These are phyloP conservation scores for Metschnikowia corniflorae DNA, from an alignment of 805 yeast genomes.

Conservation along the genomic window DNA sequence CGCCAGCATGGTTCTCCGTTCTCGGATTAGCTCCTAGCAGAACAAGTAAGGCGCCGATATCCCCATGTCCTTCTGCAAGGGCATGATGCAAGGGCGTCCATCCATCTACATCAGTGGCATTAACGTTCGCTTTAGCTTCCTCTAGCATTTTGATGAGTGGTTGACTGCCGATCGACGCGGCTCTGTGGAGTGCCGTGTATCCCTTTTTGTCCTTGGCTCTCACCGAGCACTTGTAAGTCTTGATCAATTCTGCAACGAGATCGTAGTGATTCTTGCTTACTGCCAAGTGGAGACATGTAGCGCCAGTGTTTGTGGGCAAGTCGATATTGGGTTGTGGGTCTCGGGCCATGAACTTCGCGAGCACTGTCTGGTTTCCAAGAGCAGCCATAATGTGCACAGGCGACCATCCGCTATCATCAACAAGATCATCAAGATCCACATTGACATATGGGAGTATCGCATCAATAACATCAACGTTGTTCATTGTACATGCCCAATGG, in stretches of 20 bases:
- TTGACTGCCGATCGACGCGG: slow-evolving; percentile 71
- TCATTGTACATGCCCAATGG: slow-evolving; percentile 83
- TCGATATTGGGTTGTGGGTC: slow-evolving; percentile 60
- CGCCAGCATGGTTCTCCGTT: slow-evolving; percentile 47
- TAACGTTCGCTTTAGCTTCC: slow-evolving; percentile 55
- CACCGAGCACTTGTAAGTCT: slow-evolving; percentile 54
- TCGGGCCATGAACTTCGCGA: slow-evolving; percentile 45
- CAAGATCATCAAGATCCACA: slow-evolving; percentile 62
- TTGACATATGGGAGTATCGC: slow-evolving; percentile 26
- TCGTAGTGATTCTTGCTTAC: slow-evolving; percentile 61
- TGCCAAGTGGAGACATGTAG: slow-evolving; percentile 74
- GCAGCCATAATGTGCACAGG: slow-evolving; percentile 82
- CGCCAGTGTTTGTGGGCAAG: slow-evolving; percentile 52
- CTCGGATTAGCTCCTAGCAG: slow-evolving; percentile 64
- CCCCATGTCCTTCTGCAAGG: slow-evolving; percentile 84
- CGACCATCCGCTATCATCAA: slow-evolving; percentile 84
- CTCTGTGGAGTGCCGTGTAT: slow-evolving; percentile 72
- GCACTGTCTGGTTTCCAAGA: slow-evolving; percentile 56
- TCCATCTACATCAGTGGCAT: slow-evolving; percentile 65
- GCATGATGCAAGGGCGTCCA: slow-evolving; percentile 93
- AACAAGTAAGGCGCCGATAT: slow-evolving; percentile 60
- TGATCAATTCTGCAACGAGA: slow-evolving; percentile 51
- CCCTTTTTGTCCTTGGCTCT: slow-evolving; percentile 64
- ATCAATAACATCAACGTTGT: slow-evolving; percentile 50
- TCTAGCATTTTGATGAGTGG: slow-evolving; percentile 54